Evolutionary conservation across 495 filamentous ascomycete species (phyloP).

Genomic region (Daldinia caldariorum): DNA sequence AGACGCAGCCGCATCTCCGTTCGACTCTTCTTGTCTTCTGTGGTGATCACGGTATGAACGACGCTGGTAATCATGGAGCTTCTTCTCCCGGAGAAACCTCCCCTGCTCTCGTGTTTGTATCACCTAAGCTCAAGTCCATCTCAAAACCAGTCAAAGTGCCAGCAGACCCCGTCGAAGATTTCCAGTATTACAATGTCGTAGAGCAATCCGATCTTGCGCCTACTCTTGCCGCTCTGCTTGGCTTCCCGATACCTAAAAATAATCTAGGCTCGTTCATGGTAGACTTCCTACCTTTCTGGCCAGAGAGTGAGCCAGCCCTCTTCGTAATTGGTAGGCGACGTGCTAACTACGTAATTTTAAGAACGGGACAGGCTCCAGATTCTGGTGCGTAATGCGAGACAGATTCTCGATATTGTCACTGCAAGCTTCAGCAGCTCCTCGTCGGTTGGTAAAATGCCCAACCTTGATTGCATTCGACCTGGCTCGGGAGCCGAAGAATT

Average conservation of each 20-base stretch:
- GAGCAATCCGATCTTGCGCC: constrained; percentile 95
- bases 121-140: constrained; percentile 77
- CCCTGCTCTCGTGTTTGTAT: constrained; percentile 89
- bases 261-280: constrained; percentile 89
- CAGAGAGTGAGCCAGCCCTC: constrained; percentile 60
- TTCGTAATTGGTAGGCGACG: not conserved
- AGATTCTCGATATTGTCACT: constrained; percentile 77
- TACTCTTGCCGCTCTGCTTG: constrained; percentile 86
- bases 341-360: constrained; percentile 41
- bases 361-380: constrained; percentile 70
- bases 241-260: constrained; percentile 90
- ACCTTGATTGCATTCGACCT: constrained; percentile 56
- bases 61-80: constrained; percentile 96
- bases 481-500: constrained; percentile 65
- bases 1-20: constrained; percentile 70
- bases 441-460: constrained; percentile 56
- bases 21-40: constrained; percentile 86
- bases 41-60: constrained; percentile 99
- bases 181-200: constrained; percentile 81
- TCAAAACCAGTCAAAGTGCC: constrained; percentile 57
- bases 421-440: constrained; percentile 69
- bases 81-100: constrained; percentile 94
- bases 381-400: constrained; percentile 76
- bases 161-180: constrained; percentile 62
- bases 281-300: constrained; percentile 80